phyloP scores from a whole-genome alignment of 1,284 basidiomycete genomes.

The Cryptococcus floricola region DNA sequence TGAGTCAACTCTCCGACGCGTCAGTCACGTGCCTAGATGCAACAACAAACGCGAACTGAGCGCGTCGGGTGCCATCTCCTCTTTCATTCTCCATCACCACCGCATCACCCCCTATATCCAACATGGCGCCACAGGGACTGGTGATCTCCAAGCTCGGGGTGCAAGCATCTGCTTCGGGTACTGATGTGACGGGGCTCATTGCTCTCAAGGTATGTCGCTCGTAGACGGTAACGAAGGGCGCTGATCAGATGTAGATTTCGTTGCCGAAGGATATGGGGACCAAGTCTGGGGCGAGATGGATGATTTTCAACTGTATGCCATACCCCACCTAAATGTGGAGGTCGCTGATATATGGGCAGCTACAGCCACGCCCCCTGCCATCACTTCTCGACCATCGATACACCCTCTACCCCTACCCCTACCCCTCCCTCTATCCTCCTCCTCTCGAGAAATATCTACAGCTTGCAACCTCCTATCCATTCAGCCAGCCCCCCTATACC shows the following conservation, averaged over 20 bases:
- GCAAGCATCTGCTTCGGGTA: constrained; percentile 25
- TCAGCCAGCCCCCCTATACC: constrained; percentile 19
- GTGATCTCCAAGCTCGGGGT: constrained; percentile 36
- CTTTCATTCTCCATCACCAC: no score
- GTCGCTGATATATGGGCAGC: background rate
- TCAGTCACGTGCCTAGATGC: no score
- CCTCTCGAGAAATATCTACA: constrained; percentile 6
- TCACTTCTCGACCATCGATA: constrained; percentile 30
- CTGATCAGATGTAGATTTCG: constrained; percentile 20
- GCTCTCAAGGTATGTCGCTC: constrained; percentile 33
- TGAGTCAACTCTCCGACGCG: no score
- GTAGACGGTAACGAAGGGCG: background rate
- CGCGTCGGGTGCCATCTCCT: no score
- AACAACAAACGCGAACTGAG: no score
- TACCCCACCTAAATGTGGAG: no score
- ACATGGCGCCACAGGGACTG: constrained; percentile 27
- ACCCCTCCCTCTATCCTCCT: constrained; percentile 9
- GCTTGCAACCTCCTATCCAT: constrained; percentile 28
- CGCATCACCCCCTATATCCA: background rate
- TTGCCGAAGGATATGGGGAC: constrained; percentile 25
- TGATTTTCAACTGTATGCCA: constrained; percentile 29
- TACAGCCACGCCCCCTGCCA: constrained; percentile 18
- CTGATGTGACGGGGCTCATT: constrained; percentile 25
- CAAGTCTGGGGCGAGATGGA: constrained; percentile 22
- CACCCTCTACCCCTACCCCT: constrained; percentile 37